Evolutionary conservation across 176 grass and related monocot genomes (phyloP).

Genomic region (Oryza australiensis): DNA sequence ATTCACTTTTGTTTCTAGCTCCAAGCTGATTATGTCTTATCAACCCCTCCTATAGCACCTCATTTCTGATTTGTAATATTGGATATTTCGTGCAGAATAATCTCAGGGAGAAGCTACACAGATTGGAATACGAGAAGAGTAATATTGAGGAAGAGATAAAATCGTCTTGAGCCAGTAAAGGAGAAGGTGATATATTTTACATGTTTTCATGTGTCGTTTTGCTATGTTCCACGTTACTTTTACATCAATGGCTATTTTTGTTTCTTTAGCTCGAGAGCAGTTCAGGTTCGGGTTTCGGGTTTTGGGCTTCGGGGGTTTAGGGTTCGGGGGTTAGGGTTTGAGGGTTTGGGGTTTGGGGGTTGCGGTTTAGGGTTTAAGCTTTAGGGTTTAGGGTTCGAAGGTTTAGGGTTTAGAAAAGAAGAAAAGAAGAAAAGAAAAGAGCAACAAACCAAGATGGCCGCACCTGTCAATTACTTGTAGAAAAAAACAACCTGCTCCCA

Average conservation of each 20-base stretch:
- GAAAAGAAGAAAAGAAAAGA: background rate
- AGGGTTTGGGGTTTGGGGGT: too few relatives aligned
- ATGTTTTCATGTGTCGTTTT: constrained; percentile 17
- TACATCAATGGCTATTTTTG: constrained; percentile 39
- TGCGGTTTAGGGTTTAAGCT: too few relatives aligned
- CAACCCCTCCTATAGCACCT: background rate
- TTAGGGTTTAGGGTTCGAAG: too few relatives aligned
- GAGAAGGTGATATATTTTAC: constrained; percentile 57
- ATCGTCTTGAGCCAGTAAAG: constrained; percentile 70
- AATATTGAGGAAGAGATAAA: constrained; percentile 76
- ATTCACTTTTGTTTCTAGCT: background rate
- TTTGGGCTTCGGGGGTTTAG: too few relatives aligned
- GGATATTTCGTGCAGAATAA: constrained; percentile 60
- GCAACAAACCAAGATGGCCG: constrained; percentile 1
- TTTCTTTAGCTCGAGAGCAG: constrained; percentile 63
- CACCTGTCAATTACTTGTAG: constrained; percentile 19
- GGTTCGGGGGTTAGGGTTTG: too few relatives aligned
- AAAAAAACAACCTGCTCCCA: constrained; percentile 1
- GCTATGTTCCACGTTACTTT: constrained; percentile 15
- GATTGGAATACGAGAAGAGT: constrained; percentile 68
- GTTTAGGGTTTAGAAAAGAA: too few relatives aligned
- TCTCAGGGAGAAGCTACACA: constrained; percentile 68
- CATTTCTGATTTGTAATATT: background rate
- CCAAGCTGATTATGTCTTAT: background rate
- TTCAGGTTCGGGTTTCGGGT: too few relatives aligned